Evolutionary conservation across 768 basidiomycete species (phyloP), one percentile per base, ranked within the genome.

Genomic region (Glaciozyma antarctica): DNA sequence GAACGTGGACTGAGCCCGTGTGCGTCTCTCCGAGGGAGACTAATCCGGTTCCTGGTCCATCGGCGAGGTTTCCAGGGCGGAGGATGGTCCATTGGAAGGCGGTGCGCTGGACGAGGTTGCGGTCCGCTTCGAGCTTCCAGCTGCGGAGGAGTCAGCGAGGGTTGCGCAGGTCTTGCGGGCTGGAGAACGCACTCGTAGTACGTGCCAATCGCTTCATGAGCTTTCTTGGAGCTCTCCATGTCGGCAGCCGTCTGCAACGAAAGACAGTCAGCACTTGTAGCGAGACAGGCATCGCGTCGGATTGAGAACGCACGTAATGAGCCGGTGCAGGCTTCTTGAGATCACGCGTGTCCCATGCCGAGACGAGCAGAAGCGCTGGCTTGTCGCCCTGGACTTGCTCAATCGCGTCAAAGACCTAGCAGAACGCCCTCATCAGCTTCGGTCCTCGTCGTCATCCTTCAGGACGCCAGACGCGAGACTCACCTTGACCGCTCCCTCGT

Each of bases 1-100:
- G 65, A 66, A 85, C 85, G 0, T 81, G 79, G 65, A 85, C 80
- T 0, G 74, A 73, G 0, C 71, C 77, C n/a, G 85, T 51, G 68
- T 82, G 82, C 0, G 83, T 83, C 65, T 77, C 76, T 4, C 86
- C 86, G 53, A 86, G 76, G 43, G 76, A 71, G 0, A 80, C 82
- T 43, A 77, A 81, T 1, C 83, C 83, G 4, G 78, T 80, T 0
- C 83, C 82, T 0, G 81, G 77, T 3, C 79, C 77, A 58, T 84
- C 78, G 0, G 75, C 79, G n/a, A 87, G 74, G 3, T 69, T 70
- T n/a, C 83, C 83, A n/a, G 86, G 85, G 13, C 85, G 82, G 41
- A 87, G 75, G 45, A 87, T 84, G 4, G 83, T 83, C 83, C 82
- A 87, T 60, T 82, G 80, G 77, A 87, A 85, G 0, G 80, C 75